phyloP scores from a whole-genome alignment of 169 alveolate species.

The Cryptosporidium viatorum region DNA sequence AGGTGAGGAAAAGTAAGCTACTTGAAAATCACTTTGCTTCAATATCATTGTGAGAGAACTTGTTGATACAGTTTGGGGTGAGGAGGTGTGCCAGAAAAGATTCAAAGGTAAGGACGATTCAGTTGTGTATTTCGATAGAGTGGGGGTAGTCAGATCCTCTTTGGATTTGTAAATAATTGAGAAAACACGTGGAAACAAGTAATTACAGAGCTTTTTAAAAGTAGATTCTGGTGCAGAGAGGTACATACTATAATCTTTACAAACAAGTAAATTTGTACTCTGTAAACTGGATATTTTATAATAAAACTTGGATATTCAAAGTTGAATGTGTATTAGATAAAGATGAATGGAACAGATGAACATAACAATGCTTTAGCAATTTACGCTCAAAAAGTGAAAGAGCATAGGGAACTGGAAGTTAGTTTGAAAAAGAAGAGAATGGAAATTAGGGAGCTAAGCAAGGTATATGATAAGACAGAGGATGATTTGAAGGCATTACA shows the following conservation, averaged over 20 bases:
- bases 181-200: neutral
- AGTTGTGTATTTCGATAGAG: neutral
- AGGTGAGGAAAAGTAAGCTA: neutral
- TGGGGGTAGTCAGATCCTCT: neutral
- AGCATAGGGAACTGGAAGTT: conserved; percentile 79
- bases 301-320: neutral
- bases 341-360: conserved; percentile 53
- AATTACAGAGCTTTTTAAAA: neutral
- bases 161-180: neutral
- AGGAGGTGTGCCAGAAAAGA: neutral
- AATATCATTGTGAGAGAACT: neutral
- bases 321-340: neutral
- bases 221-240: neutral
- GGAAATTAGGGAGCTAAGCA: conserved; percentile 85
- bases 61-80: neutral
- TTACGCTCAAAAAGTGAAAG: conserved; percentile 81
- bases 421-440: conserved; percentile 77
- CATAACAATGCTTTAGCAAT: conserved; percentile 67
- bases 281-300: neutral
- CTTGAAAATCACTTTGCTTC: neutral
- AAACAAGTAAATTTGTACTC: neutral
- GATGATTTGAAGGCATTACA: conserved; percentile 96
- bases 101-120: neutral
- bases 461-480: conserved; percentile 93
- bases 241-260: neutral